phyloP scores from a whole-genome alignment of 208 protist species.

The Wallacemonas sp. region DNA sequence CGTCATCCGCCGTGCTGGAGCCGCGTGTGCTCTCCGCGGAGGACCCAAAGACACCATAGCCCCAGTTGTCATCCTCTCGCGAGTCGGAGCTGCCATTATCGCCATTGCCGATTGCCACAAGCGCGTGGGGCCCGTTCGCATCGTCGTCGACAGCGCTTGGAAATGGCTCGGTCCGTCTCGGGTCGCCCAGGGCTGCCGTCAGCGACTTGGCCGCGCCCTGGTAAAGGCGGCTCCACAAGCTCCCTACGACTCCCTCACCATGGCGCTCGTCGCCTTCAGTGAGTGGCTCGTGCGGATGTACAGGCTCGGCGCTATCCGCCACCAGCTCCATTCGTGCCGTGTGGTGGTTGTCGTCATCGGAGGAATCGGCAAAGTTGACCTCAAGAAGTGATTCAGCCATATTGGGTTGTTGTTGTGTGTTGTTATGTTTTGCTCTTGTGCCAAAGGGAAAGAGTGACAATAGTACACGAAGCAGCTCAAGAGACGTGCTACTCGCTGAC shows the following conservation, averaged over 20 bases:
- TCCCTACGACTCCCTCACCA: no score
- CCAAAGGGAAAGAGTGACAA: no score
- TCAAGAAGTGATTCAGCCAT: no score
- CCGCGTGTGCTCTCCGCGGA: conserved; percentile 13
- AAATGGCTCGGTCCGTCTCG: not conserved
- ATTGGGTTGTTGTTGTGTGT: no score
- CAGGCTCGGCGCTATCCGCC: conserved; percentile 3
- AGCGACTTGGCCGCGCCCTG: not conserved
- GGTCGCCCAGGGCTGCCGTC: not conserved
- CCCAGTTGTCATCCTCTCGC: conserved; percentile 10
- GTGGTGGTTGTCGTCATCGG: conserved; percentile 63
- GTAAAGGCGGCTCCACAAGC: not conserved
- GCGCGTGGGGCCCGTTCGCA: not conserved
- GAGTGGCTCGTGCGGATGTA: conserved; percentile 4
- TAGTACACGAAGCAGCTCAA: no score
- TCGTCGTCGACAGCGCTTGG: no score
- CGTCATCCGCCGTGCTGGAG: conserved; percentile 6
- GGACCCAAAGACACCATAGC: conserved; percentile 17
- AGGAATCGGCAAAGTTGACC: conserved; percentile 69
- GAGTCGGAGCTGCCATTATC: conserved; percentile 6
- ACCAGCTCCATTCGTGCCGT: conserved; percentile 37
- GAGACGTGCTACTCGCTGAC: no score
- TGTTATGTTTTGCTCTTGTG: no score
- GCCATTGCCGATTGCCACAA: conserved; percentile 8
- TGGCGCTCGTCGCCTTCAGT: conserved; percentile 2